Base-by-base conservation (phyloP, 306 rosid genomes). In the Vicia sativa region DNA sequence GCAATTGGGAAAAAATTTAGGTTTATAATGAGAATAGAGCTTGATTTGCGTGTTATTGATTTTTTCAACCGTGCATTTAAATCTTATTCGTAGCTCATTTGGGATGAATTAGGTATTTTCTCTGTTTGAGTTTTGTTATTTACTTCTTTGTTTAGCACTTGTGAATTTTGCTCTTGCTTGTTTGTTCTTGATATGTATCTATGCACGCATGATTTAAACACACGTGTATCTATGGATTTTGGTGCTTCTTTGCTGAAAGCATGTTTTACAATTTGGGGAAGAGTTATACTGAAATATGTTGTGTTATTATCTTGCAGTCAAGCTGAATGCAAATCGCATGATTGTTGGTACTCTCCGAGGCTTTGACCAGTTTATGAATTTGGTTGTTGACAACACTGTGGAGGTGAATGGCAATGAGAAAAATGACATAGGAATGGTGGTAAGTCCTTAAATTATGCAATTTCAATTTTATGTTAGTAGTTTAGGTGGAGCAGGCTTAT, bases 351-450 rank as follows among this genome's bases (percentile, higher is more conserved):
- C 98, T 3, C 96, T 92, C 15, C 83, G 96, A 16, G 98, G 98
- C 12, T 93, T 90, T 63, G 98, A 93, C 71, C 98, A 93, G 79
- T 93, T 93, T 74, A 93, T 93, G 97, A 93, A 93, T 77, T 83
- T 93, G 5, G 97, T 93, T 62, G 83, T 93, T 68, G 99, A 93
- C 81, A 93, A 93, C 77, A 93, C 99, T 1, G 85, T 83, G 28
- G 97, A 93, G 86, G 87, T 93, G 63, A 90, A 90, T 58, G 97
- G 99, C 59, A 82, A 88, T 28, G 97, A 93, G 49, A 88, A 79
- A 74, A 86, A 62, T 13, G 99, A 93, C 1, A 86, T 93, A 1
- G 99, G 99, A 79, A 90, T 90, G 97, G 99, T 90, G 97, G 99
- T 93, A 68, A 48, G 99, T 88, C n/a, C 58, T 74, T 11, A 9